Evolutionary conservation across 1,139 yeast genomes (phyloP).

Genomic region (Maudiozyma humilis): DNA sequence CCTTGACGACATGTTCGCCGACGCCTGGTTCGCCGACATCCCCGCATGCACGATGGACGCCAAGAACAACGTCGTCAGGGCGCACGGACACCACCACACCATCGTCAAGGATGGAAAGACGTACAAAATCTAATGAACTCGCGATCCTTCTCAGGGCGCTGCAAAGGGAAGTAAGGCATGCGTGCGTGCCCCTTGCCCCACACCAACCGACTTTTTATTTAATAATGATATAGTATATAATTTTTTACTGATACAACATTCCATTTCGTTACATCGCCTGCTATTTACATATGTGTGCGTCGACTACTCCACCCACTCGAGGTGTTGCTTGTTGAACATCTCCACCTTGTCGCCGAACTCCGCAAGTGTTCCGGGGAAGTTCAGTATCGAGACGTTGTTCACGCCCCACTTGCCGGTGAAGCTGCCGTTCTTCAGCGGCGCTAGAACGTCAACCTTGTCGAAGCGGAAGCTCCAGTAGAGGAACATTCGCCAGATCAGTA

Average conservation of each 20-base stretch:
- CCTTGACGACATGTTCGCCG: slow-evolving; percentile 56
- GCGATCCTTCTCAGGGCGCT: too few relatives aligned
- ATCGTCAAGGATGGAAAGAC: slow-evolving; percentile 42
- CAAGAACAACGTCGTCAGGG: slow-evolving; percentile 38
- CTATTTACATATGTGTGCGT: neutral
- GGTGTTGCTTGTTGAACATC: slow-evolving; percentile 3
- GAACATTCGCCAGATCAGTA: slow-evolving; percentile 22
- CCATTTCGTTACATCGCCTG: neutral
- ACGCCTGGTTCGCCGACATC: slow-evolving; percentile 66
- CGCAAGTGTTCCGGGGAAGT: slow-evolving; percentile 14
- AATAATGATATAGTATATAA: neutral
- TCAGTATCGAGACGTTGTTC: slow-evolving; percentile 20
- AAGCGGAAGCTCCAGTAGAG: slow-evolving; percentile 26
- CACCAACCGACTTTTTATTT: too few relatives aligned
- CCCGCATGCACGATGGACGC: slow-evolving; percentile 39
- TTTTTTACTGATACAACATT: neutral
- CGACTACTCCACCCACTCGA: slow-evolving; percentile 2
- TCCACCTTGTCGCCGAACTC: neutral
- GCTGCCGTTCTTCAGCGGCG: slow-evolving; percentile 7
- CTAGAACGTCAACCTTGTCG: slow-evolving; percentile 8
- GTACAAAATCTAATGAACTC: slow-evolving; percentile 31
- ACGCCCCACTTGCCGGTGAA: slow-evolving; percentile 30
- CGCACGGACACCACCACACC: slow-evolving; percentile 51
- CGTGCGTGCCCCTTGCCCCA: too few relatives aligned
- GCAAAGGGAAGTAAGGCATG: too few relatives aligned